Evolutionary conservation across 23 red algal species (phyloP).

Genomic region (Agarophyton chilense): DNA sequence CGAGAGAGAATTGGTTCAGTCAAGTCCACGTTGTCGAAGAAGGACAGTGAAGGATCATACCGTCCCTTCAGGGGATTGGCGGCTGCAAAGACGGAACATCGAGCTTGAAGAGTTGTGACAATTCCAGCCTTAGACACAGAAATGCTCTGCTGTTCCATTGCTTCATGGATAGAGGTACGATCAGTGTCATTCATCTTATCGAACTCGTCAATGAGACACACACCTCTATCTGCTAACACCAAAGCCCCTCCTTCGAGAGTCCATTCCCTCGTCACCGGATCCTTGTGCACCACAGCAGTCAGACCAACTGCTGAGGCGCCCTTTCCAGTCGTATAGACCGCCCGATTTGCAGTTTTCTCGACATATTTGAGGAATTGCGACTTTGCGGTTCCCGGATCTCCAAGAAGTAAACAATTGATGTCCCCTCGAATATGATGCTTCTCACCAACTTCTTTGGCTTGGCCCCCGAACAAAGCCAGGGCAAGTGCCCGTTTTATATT

Average conservation of each 20-base stretch:
- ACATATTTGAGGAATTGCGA: slow-evolving; percentile 99
- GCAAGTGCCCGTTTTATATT: slow-evolving; percentile 97
- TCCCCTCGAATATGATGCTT: slow-evolving; percentile 96
- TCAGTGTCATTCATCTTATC: slow-evolving; percentile 99
- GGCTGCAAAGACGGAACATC: slow-evolving; percentile 95
- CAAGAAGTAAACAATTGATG: slow-evolving; percentile 95
- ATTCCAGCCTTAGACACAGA: slow-evolving; percentile 99
- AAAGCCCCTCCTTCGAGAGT: slow-evolving; percentile 97
- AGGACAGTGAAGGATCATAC: slow-evolving; percentile 93
- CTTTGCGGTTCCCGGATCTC: slow-evolving; percentile 98
- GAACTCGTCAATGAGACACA: slow-evolving; percentile 99
- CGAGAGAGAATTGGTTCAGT: slow-evolving; percentile 98
- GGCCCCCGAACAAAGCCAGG: slow-evolving; percentile 89
- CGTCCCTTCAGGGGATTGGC: slow-evolving; percentile 98
- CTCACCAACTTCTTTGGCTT: slow-evolving; percentile 96
- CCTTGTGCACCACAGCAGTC: slow-evolving; percentile 93
- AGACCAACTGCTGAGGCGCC: slow-evolving; percentile 98
- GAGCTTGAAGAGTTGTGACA: slow-evolving; percentile 95
- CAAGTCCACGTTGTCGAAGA: slow-evolving; percentile 97
- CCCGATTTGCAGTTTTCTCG: slow-evolving; percentile 95
- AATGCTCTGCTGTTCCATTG: slow-evolving; percentile 99
- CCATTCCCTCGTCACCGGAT: slow-evolving; percentile 97
- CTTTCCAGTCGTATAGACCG: slow-evolving; percentile 98
- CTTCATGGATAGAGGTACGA: slow-evolving; percentile 99
- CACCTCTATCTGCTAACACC: slow-evolving; percentile 94